Percentiles rank a stretch among this genome's conserved stretches.
These are phyloP conservation scores for Aspergillus udagawae DNA, from an alignment of 2,329 filamentous ascomycete species.

Conservation along the genomic window DNA sequence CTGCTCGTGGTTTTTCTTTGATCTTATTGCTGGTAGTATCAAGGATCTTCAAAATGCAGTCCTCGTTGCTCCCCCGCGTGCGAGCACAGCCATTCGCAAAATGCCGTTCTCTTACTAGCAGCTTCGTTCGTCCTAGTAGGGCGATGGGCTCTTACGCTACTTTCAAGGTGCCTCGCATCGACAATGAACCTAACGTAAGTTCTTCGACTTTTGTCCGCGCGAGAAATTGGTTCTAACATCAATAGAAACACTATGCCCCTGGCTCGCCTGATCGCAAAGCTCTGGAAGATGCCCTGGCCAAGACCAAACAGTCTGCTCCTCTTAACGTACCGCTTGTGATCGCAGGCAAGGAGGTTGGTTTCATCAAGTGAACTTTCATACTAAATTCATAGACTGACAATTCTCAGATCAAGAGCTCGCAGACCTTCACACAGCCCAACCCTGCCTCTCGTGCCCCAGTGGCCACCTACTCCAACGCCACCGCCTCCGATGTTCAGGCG, in stretches of 20 bases:
- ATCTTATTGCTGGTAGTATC: neutral
- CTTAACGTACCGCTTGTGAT: constrained; percentile 79
- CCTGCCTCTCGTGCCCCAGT: constrained; percentile 76
- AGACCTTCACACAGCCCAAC: constrained; percentile 63
- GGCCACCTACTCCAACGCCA: constrained; percentile 81
- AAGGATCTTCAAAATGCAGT: constrained; percentile 23
- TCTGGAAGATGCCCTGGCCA: constrained; percentile 69
- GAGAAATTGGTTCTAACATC: neutral
- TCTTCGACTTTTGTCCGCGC: neutral
- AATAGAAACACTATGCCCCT: constrained; percentile 82
- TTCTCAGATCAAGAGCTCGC: constrained; percentile 29
- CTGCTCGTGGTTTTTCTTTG: constrained; percentile 1
- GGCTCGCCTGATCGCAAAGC: constrained; percentile 74
- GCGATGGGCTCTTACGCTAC: constrained; percentile 62
- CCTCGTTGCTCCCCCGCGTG: constrained; percentile 23
- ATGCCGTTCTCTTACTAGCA: constrained; percentile 14
- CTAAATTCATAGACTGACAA: neutral
- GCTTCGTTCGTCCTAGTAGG: constrained; percentile 18
- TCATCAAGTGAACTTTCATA: neutral
- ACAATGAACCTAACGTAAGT: constrained; percentile 94
- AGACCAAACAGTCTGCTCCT: constrained; percentile 64
- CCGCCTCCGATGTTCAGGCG: constrained; percentile 66
- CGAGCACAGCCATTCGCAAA: constrained; percentile 22
- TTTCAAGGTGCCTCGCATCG: constrained; percentile 82
- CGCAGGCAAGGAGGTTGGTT: constrained; percentile 70